Evolutionary conservation across 805 yeast species (phyloP).

Genomic region (Candida peoriensis): DNA sequence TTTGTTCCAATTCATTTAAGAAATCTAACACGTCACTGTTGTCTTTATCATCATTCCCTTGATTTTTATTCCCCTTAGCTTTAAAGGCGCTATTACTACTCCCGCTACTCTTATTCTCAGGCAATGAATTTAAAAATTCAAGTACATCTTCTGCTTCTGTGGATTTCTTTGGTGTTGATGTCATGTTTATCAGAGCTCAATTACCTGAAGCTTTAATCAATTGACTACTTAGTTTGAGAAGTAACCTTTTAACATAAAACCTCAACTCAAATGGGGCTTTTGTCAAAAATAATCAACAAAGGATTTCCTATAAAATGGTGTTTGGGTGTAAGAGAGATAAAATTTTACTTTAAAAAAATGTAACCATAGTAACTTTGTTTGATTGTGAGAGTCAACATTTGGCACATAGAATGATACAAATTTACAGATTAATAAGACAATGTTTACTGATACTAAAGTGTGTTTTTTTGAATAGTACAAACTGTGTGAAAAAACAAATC

Average conservation of each 20-base stretch:
- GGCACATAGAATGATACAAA: too few relatives aligned
- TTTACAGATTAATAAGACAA: too few relatives aligned
- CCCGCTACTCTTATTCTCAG: conserved; percentile 44
- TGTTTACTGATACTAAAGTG: too few relatives aligned
- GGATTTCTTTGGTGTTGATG: conserved; percentile 26
- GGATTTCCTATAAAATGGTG: too few relatives aligned
- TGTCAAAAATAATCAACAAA: too few relatives aligned
- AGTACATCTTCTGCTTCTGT: conserved; percentile 69
- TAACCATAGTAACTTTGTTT: background rate
- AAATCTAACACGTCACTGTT: conserved; percentile 37
- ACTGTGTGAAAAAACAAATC: too few relatives aligned
- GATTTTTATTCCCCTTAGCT: conserved; percentile 36
- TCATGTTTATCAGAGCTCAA: conserved; percentile 6
- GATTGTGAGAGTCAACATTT: too few relatives aligned
- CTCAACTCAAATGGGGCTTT: background rate
- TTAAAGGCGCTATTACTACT: conserved; percentile 19
- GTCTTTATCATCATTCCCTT: conserved; percentile 24
- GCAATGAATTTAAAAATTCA: conserved; percentile 75
- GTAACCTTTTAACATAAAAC: background rate
- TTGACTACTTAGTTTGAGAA: background rate
- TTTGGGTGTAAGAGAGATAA: background rate
- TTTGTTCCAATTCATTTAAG: conserved; percentile 58
- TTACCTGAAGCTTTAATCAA: background rate
- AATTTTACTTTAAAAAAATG: too few relatives aligned
- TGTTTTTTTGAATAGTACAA: too few relatives aligned